These are phyloP conservation scores for Suhomyces emberorum DNA, from an alignment of 805 yeast genomes.

Conservation along the genomic window DNA sequence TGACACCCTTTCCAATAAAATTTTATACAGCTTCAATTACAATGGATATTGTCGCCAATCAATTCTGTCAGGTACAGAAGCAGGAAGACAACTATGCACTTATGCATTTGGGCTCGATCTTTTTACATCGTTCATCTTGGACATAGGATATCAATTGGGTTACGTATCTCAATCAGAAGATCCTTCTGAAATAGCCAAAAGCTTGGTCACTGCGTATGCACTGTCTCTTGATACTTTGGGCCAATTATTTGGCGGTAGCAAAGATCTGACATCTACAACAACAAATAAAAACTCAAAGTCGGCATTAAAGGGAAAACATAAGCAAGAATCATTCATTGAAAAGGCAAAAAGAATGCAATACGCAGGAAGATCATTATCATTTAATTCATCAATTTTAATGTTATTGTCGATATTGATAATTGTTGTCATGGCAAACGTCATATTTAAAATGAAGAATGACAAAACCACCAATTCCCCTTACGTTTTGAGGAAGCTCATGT, in stretches of 20 bases:
- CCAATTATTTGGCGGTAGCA: not conserved
- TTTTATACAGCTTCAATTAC: conserved; percentile 42
- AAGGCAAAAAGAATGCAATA: not conserved
- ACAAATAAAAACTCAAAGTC: not conserved
- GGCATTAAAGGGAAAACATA: not conserved
- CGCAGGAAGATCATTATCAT: not conserved
- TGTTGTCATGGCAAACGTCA: conserved; percentile 1
- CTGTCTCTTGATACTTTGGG: conserved; percentile 3
- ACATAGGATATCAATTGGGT: conserved; percentile 48
- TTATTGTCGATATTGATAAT: conserved; percentile 1
- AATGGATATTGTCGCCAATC: conserved; percentile 49
- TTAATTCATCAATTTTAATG: not conserved
- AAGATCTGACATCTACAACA: not conserved
- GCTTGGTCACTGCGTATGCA: conserved; percentile 8
- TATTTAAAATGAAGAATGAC: not conserved
- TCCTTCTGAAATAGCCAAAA: conserved; percentile 17
- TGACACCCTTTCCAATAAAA: conserved; percentile 44
- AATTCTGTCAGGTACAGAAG: conserved; percentile 10
- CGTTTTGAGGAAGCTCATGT: not conserved
- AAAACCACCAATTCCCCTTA: not conserved
- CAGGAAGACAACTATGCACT: conserved; percentile 27
- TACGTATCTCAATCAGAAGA: conserved; percentile 38
- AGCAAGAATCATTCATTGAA: not conserved
- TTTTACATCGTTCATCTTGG: conserved; percentile 45
- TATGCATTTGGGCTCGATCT: conserved; percentile 45